Base-by-base conservation (phyloP, 1,139 yeast species). In the Nematodospora anomalae region DNA sequence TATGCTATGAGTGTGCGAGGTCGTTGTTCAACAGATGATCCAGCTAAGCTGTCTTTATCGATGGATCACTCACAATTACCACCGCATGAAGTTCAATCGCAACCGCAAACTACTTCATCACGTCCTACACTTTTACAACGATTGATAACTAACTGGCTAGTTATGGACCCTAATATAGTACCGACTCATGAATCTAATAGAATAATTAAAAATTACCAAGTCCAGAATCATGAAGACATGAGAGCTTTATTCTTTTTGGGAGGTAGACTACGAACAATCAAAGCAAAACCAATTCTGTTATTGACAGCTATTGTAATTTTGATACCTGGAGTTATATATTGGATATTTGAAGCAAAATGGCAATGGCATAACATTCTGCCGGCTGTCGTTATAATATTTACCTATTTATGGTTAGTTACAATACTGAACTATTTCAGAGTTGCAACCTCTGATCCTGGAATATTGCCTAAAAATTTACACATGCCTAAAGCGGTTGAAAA, bases 401-500 rank as follows among this genome's bases (percentile, higher is more conserved):
- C 74, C 12, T 86, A 85, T 51, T 50, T 74, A 24, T 81, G 85
- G 83, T 30, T 67, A 3, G 49, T 79, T 30, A 54, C 78, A 1
- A 13, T 76, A 1, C 37, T 57, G 5, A 71, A 79, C 36, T 79
- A 79, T 45, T 42, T 80, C 5, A 71, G 63, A 42, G 80, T 83
- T 0, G 69, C 84, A 0, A 64, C 78, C 1, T 59, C 74, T 8
- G 95, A 86, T 50, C 87, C 95, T 0, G 95, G 95, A 1, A 60
- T 71, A 2, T 53, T 83, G n/a, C 90, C 95, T 1, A 63, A 80
- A 41, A 83, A 83, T 52, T 55, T 82, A 4, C 94, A 86, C 48
- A 32, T 80, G 2, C 74, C 82, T 0, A 68, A 64, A 27, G 35
- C 38, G 34, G 26, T 26, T 35, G 9, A 43, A 28, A 28, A 28